These are phyloP conservation scores for Obba rivulosa DNA, from an alignment of 768 basidiomycete species.

Conservation along the genomic window DNA sequence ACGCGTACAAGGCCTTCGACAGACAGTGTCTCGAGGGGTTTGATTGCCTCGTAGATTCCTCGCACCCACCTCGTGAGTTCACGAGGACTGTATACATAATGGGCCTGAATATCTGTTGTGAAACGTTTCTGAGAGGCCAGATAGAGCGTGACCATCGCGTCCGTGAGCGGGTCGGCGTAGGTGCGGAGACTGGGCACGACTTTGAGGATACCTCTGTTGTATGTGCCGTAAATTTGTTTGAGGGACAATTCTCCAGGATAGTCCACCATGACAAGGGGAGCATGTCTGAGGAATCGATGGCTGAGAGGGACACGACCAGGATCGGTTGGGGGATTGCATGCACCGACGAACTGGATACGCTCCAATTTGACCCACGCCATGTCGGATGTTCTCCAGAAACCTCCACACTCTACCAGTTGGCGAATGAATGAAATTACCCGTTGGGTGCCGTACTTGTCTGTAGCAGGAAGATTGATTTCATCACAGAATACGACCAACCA, in stretches of 20 bases:
- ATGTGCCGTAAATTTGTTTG: slow-evolving; percentile 98
- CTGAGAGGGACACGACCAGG: slow-evolving; percentile 98
- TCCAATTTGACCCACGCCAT: slow-evolving; percentile 97
- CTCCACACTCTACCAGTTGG: slow-evolving; percentile 90
- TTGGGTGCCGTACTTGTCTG: slow-evolving; percentile 98
- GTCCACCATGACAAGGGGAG: slow-evolving; percentile 97
- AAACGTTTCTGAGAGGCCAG: slow-evolving; percentile 90
- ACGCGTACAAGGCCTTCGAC: slow-evolving; percentile 94
- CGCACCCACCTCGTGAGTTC: slow-evolving; percentile 97
- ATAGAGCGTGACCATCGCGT: slow-evolving; percentile 97
- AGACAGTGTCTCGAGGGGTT: slow-evolving; percentile 86
- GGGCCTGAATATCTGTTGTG: slow-evolving; percentile 95
- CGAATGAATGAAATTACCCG: slow-evolving; percentile 97
- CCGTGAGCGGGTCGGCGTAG: slow-evolving; percentile 90
- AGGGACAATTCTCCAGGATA: slow-evolving; percentile 96
- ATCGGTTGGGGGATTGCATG: slow-evolving; percentile 98
- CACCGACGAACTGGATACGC: slow-evolving; percentile 99
- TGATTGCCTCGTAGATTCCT: slow-evolving; percentile 95
- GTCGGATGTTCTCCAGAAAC: slow-evolving; percentile 92
- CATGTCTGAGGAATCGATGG: slow-evolving; percentile 96
- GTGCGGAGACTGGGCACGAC: slow-evolving; percentile 90
- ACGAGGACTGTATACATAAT: slow-evolving; percentile 98
- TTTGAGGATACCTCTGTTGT: slow-evolving; percentile 93
- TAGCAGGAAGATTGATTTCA: slow-evolving; percentile 96
- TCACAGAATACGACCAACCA: slow-evolving; percentile 99